These are phyloP conservation scores for Mucor saturninus DNA, from an alignment of 371 early-diverging fungal species.

Conservation along the genomic window DNA sequence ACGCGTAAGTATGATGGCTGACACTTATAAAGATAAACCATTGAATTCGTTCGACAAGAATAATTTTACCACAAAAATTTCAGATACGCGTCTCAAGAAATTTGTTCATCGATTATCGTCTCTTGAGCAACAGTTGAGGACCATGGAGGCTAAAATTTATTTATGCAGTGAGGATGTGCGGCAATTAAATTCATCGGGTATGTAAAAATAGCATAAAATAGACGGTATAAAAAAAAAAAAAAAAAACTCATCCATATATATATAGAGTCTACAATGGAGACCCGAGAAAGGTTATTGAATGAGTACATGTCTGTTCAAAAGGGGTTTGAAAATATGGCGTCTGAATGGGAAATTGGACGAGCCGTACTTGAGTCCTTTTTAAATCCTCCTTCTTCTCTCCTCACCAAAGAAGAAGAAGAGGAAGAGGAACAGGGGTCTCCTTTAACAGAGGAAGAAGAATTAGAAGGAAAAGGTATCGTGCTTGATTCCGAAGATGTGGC, in stretches of 20 bases:
- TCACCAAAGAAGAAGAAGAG: constrained; percentile 20
- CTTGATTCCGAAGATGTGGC: constrained; percentile 41
- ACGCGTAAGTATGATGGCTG: not conserved
- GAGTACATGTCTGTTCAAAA: constrained; percentile 48
- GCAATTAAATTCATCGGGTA: constrained; percentile 36
- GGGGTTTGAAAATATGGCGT: constrained; percentile 39
- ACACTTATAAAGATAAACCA: constrained; percentile 32
- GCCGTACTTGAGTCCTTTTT: constrained; percentile 35
- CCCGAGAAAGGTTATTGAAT: constrained; percentile 27
- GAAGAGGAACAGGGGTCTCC: not conserved
- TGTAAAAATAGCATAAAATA: constrained; percentile 1
- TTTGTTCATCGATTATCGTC: constrained; percentile 49
- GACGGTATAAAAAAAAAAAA: not conserved
- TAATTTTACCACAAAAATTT: constrained; percentile 16
- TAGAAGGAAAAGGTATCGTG: constrained; percentile 30
- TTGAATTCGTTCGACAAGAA: constrained; percentile 19
- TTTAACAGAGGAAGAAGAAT: constrained; percentile 21
- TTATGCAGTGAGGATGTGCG: constrained; percentile 53
- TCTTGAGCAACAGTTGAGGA: constrained; percentile 53
- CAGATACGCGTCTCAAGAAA: constrained; percentile 33
- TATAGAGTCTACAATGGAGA: constrained; percentile 13
- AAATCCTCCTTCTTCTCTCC: constrained; percentile 21
- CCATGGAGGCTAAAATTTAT: constrained; percentile 54
- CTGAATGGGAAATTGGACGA: constrained; percentile 54
- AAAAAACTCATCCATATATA: not conserved